Evolutionary conservation across 257 asterid genomes (phyloP).

Genomic region (Solanum paucissectum): DNA sequence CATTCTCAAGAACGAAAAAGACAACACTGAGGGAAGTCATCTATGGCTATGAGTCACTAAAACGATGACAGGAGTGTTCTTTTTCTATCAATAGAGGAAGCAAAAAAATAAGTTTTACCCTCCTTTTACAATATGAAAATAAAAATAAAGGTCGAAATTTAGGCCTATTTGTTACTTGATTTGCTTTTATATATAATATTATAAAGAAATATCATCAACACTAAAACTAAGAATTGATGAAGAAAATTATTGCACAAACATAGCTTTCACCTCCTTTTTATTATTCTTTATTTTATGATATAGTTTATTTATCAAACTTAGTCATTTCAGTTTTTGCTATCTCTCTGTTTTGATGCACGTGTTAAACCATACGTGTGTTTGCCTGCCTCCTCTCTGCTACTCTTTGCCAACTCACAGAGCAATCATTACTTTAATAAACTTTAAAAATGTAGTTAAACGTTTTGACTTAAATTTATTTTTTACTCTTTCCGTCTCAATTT

Average conservation of each 20-base stretch:
- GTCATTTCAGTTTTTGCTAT: slow-evolving; percentile 1
- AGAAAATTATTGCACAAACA: not conserved
- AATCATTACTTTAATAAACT: not conserved
- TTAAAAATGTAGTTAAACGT: too few species aligned
- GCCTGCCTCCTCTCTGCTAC: not conserved
- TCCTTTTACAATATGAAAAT: too few species aligned
- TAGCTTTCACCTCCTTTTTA: not conserved
- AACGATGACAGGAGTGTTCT: too few species aligned
- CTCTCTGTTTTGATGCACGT: not conserved
- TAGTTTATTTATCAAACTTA: not conserved
- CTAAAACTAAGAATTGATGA: not conserved
- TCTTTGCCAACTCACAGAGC: not conserved
- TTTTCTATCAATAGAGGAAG: not conserved
- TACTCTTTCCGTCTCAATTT: not conserved
- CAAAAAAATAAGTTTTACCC: not conserved
- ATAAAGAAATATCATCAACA: not conserved
- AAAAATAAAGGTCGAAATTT: too few species aligned
- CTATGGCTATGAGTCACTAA: not conserved
- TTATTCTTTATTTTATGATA: not conserved
- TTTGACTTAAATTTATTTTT: not conserved
- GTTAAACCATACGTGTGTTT: not conserved
- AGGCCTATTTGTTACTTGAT: not conserved
- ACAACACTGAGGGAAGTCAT: not conserved
- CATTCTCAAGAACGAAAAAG: not conserved
- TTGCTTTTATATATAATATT: not conserved